phyloP scores from a whole-genome alignment of 768 basidiomycete genomes.

The Kwoniella heveanensis region DNA sequence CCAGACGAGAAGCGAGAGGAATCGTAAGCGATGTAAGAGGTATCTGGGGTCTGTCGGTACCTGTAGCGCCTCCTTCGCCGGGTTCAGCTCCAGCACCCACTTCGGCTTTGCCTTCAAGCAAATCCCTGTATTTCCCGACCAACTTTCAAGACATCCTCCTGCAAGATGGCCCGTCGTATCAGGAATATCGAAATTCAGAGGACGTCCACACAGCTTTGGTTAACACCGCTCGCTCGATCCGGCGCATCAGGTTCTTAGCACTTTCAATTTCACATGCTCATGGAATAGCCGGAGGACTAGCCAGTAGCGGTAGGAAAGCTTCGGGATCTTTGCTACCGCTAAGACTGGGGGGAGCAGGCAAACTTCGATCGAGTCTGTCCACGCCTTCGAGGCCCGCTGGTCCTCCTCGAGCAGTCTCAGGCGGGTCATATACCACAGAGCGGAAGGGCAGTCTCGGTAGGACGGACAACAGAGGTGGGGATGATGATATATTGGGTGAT shows the following conservation, averaged over 20 bases:
- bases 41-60: conserved; percentile 29
- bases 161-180: not conserved
- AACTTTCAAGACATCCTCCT: conserved; percentile 10
- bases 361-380: conserved; percentile 34
- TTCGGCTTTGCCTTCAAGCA: conserved; percentile 11
- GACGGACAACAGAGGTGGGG: not conserved
- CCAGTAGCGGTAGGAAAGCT: not conserved
- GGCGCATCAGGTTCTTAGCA: conserved; percentile 39
- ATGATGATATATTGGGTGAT: conserved; percentile 61
- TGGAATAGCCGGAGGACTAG: not conserved
- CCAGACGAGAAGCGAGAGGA: conserved; percentile 33
- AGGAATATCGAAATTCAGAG: conserved; percentile 12
- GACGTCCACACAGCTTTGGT: conserved; percentile 32
- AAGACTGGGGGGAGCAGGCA: conserved; percentile 15
- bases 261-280: conserved; percentile 40
- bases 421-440: conserved; percentile 2
- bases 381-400: conserved; percentile 48
- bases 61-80: conserved; percentile 13
- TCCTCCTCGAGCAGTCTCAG: conserved; percentile 26
- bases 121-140: conserved; percentile 19
- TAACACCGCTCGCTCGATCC: conserved; percentile 36
- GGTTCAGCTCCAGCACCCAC: not conserved
- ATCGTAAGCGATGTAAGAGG: conserved; percentile 24
- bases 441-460: conserved; percentile 28
- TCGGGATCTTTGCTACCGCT: conserved; percentile 3